Percentiles rank a stretch among this genome's conserved stretches.
Evolutionary conservation across 768 basidiomycete species (phyloP).

Genomic region (Terana coerulea): DNA sequence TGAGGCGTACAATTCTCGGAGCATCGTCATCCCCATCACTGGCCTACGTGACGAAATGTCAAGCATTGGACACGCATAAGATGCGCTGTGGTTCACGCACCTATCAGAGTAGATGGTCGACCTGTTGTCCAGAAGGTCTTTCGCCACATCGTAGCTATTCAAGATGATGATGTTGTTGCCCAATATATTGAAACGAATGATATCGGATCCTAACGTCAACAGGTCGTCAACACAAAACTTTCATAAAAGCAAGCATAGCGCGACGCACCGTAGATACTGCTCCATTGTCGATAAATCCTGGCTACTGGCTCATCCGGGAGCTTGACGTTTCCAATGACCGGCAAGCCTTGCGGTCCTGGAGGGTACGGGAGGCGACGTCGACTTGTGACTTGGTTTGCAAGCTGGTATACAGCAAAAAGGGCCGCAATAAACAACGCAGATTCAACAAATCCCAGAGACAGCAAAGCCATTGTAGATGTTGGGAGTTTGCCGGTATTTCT

Average conservation of each 20-base stretch:
- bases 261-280: neutral
- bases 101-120: conserved; percentile 18
- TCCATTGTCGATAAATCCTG: neutral
- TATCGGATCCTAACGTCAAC: conserved; percentile 17
- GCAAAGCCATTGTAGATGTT: no score
- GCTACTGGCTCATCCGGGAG: neutral
- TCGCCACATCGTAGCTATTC: conserved; percentile 7
- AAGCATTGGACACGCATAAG: no score
- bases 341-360: conserved; percentile 19
- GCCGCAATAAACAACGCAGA: no score
- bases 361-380: conserved; percentile 7
- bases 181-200: conserved; percentile 16
- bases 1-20: conserved; percentile 7
- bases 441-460: no score
- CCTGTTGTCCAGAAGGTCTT: conserved; percentile 20
- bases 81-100: neutral
- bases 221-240: neutral
- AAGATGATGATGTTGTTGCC: conserved; percentile 13
- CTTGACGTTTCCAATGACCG: conserved; percentile 18
- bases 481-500: no score
- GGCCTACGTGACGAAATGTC: neutral
- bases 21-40: neutral
- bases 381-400: neutral
- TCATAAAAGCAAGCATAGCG: neutral
- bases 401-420: neutral